Evolutionary conservation across 768 basidiomycete genomes (phyloP), one percentile per base, ranked within the genome.

Genomic region (Cystofilobasidium ferigula): DNA sequence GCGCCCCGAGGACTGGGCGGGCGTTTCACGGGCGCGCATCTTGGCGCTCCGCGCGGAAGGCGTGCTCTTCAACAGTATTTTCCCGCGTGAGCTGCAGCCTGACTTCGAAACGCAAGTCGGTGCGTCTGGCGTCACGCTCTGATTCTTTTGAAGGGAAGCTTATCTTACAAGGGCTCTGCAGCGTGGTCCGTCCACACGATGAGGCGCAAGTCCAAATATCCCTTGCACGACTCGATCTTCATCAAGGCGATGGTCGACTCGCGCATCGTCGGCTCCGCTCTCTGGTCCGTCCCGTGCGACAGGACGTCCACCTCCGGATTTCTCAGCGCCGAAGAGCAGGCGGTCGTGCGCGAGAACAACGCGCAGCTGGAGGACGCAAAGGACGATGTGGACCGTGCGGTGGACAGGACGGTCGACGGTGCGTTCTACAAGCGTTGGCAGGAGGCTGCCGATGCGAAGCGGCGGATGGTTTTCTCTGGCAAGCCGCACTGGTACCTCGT

Each of bases 401-500:
- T 30, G 6, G 48, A 53, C 30, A 9, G 1, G 47, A 28, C 48
- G 38, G 26, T 63, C 26, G 62, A 63, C 48, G 13, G 24, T 16
- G 53, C 3, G 14, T 56, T 63, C 28, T 14, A 22, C 36, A 26
- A 22, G 9, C 14, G 28, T 18, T 38, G 24, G 16, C 26, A 36
- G 38, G 14, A 24, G 48, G 24, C 10, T 8, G 35, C 28, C 3
- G 35, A 20, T 2, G 34, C n/a, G 9, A 5, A 9, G 14, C 53
- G 62, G 38, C n/a, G 6, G 1, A 38, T 36, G 12, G 36, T 30
- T 3, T 18, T 63, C 26, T 3, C n/a, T 2, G 62, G 62, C 26
- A 54, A 40, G 38, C n/a, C 24, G 26, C 62, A 63, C 30, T 54
- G 48, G 51, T 63, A 54, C 20, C 53, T 63, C n/a, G 61, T 51